Base-by-base conservation (phyloP, 192 early-diverging fungal genomes). In the Spinellus fusiger region DNA sequence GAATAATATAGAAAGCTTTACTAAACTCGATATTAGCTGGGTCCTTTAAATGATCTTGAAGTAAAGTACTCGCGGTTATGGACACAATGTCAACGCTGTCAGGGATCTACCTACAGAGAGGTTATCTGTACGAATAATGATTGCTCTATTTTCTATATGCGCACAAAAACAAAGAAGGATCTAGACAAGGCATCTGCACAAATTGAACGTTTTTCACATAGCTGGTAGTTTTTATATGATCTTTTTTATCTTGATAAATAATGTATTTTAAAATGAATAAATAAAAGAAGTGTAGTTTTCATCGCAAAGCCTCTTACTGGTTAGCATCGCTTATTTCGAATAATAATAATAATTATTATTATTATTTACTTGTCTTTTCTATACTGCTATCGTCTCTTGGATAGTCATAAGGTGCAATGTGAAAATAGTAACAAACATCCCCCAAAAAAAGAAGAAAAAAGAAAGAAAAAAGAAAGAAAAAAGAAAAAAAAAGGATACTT, bases 91-190 rank as follows among this genome's bases (percentile, higher is more conserved):
- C 96, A 98, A 75, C 80, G 91, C 34, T 98, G 96, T 65, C 95
- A 97, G 70, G 95, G 93, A 28, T 89, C 83, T 60, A 68, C 98
- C 31, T 93, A 96, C 74, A 92, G 91, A 64, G 94, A 97, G 61
- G 92, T 98, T 12, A 81, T 98, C 54, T 98, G 96, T 75, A 93
- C 89, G 4, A 91, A 88, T 61, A 89, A 86, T 70, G 94, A 96
- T 72, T 99, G 96, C 70, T 94, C 96, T 5, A 99, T 99, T 28
- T 98, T 96, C 66, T 99, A 83, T 59, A 98, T 98, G 96, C 89
- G 96, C 55, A 94, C 93, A 57, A 96, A 95, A 73, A 89, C 83
- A 15, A 92, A 94, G 65, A 97, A 96, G 71, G 96, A 98, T 52
- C 78, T 93, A 64, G 78, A 88, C 28, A 89, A 93, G 20, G 82